Conservation (phyloP, 2,329 filamentous ascomycete species). For the Coniochaeta sp. region DNA sequence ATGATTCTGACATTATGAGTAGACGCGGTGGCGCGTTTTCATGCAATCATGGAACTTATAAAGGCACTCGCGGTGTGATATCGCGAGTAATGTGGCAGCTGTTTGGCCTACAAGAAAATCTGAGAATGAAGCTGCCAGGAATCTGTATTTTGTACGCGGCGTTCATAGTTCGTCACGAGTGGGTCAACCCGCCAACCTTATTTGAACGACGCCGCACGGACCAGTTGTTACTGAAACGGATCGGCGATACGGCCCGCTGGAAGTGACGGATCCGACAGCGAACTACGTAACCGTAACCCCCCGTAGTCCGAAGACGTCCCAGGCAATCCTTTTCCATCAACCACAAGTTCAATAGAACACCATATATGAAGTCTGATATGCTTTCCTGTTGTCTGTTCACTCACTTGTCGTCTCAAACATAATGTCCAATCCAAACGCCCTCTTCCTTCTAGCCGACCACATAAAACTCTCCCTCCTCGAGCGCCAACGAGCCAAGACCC, state of each 20-base stretch:
- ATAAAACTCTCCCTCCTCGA: conserved; percentile 94
- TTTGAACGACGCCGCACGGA: background rate
- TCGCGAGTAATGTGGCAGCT: background rate
- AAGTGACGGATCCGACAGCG: background rate
- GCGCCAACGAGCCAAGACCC: conserved; percentile 74
- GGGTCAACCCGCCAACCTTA: background rate
- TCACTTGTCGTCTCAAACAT: background rate
- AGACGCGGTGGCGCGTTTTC: background rate
- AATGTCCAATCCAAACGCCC: conserved; percentile 61
- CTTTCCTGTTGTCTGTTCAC: background rate
- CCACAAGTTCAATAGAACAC: background rate
- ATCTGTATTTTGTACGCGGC: conserved; percentile 17
- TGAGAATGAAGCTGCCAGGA: background rate
- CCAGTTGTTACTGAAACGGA: background rate
- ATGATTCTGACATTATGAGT: background rate
- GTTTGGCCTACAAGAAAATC: conserved; percentile 15
- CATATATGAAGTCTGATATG: background rate
- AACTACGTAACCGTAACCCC: background rate
- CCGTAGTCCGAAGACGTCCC: background rate
- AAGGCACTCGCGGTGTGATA: background rate
- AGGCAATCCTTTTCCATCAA: background rate
- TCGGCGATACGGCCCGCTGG: background rate
- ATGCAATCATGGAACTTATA: background rate
- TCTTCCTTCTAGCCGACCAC: conserved; percentile 90
- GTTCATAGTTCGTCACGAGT: no score